Conservation (phyloP, 805 yeast species). For the Isabelozyma rhagii region DNA sequence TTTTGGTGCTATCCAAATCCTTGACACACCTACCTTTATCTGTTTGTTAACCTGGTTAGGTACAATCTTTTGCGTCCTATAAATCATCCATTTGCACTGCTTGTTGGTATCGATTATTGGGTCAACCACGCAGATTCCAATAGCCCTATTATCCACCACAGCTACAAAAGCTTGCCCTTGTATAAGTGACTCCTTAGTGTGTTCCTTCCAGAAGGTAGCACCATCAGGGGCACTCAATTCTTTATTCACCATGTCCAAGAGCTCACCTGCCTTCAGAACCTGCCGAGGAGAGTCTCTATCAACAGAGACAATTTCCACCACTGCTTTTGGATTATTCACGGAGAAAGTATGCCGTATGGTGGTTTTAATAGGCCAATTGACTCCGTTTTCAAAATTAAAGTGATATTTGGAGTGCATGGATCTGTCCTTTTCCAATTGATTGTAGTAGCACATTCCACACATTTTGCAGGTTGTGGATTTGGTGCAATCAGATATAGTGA, state of each 20-base stretch:
- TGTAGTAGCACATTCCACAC: constrained; percentile 55
- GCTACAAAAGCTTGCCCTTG: constrained; percentile 44
- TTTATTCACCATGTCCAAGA: constrained; percentile 53
- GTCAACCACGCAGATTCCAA: constrained; percentile 59
- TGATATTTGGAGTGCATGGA: constrained; percentile 53
- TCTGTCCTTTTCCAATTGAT: constrained; percentile 39
- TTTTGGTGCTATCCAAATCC: constrained; percentile 42
- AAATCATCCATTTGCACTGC: constrained; percentile 59
- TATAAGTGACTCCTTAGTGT: constrained; percentile 4
- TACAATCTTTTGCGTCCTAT: constrained; percentile 48
- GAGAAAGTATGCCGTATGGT: neutral
- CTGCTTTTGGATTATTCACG: neutral
- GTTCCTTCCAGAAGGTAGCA: constrained; percentile 27
- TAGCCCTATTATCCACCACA: constrained; percentile 42
- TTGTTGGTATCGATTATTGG: constrained; percentile 18
- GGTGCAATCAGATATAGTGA: constrained; percentile 1
- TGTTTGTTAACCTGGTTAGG: constrained; percentile 40
- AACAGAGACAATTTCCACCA: constrained; percentile 14
- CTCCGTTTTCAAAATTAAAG: constrained; percentile 44
- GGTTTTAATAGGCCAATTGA: constrained; percentile 37
- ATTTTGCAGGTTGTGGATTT: constrained; percentile 35
- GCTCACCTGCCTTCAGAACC: constrained; percentile 20
- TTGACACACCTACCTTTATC: constrained; percentile 33
- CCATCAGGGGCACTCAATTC: constrained; percentile 56
- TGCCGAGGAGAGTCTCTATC: constrained; percentile 19